Evolutionary conservation across 2,329 filamentous ascomycete genomes (phyloP), one percentile per base, ranked within the genome.

Genomic region (Pseudogymnoascus sp.): DNA sequence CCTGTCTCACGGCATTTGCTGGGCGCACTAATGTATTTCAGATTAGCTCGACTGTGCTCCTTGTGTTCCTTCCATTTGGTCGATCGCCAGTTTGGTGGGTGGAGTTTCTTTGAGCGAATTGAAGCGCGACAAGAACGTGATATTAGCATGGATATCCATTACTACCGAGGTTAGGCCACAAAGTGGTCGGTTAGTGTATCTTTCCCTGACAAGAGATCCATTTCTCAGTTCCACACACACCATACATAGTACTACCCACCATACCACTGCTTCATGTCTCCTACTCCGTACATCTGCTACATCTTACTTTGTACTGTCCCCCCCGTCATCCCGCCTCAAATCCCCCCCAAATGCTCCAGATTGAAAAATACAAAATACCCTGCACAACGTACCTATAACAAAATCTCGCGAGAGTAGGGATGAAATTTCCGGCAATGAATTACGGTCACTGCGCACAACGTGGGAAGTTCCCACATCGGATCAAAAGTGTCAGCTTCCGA

Each of bases 51-150:
- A 4, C 29, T 12, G 48, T 35, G 29, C 27, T n/a, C 48, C 29
- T 55, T 55, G 48, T 35, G 29, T 29, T n/a, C 48, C 29, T 55
- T 55, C 48, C 48, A 33, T 35, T 55, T 33, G 7, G 48, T 55
- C 48, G 48, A 55, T 55, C 48, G 48, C 15, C n/a, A 33, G 48
- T 55, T 35, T 55, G 48, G 48, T 21, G 8, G 48, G 48, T 55
- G 48, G 48, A 29, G 48, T 7, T 21, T 21, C 13, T 15, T 13
- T 48, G 29, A 13, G 15, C 48, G 29, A 55, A 55, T 55, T 17
- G 48, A 35, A 35, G 29, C 48, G 5, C 15, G 48, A 55, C 48
- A 5, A 6, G 48, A 55, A 55, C 48, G 48, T 55, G 48, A 15
- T 55, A 55, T 55, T 55, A 13, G 6, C 48, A 55, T 55, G 48